phyloP scores from a whole-genome alignment of 2,329 filamentous ascomycete species.

The Aspergillus ochraceoroseus region DNA sequence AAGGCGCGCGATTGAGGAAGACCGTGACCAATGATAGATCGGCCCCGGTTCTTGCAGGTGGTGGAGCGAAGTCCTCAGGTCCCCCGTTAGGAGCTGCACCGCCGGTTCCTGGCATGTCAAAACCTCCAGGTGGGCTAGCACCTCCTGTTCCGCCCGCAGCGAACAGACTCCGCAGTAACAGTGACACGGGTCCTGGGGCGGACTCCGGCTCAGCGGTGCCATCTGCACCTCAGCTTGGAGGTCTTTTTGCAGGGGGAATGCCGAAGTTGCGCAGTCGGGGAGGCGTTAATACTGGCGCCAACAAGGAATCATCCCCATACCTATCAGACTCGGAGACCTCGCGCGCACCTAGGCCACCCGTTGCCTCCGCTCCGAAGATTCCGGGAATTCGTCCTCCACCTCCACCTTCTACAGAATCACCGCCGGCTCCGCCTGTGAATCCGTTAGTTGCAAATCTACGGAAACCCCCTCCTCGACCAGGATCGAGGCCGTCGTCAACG shows the following conservation, averaged over 20 bases:
- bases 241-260: conserved; percentile 89
- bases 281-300: conserved; percentile 70
- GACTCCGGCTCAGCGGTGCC: conserved; percentile 49
- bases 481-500: conserved; percentile 56
- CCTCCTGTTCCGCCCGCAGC: conserved; percentile 60
- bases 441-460: conserved; percentile 53
- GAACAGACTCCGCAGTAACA: conserved; percentile 75
- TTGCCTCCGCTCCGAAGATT: conserved; percentile 39
- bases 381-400: conserved; percentile 51
- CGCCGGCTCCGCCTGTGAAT: conserved; percentile 51
- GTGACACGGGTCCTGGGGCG: conserved; percentile 52
- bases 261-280: conserved; percentile 90
- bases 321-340: conserved; percentile 70
- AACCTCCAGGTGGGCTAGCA: conserved; percentile 23
- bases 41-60: conserved; percentile 62
- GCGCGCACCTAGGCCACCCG: conserved; percentile 32
- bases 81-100: conserved; percentile 67
- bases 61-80: conserved; percentile 63
- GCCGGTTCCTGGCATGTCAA: conserved; percentile 27
- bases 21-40: conserved; percentile 88
- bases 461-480: conserved; percentile 51
- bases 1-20: conserved; percentile 76
- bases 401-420: conserved; percentile 47
- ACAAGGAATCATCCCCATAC: conserved; percentile 62
- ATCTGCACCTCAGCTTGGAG: conserved; percentile 72